Evolutionary conservation across 148 eudicot genomes (phyloP).

Genomic region (Spergularia marina): DNA sequence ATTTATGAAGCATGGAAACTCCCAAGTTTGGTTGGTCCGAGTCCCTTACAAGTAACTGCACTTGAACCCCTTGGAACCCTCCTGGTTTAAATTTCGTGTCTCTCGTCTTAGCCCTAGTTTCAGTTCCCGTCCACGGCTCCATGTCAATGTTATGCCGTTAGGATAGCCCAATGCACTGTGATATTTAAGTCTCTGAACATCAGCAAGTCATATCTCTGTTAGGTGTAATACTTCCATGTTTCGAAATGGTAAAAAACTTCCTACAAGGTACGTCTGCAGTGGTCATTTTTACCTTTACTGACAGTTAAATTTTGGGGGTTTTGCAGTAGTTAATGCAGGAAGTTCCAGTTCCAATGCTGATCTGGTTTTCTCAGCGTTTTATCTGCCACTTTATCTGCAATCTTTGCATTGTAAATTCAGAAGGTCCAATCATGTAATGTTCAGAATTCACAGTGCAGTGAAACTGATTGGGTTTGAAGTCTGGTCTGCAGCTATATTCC

Average conservation of each 20-base stretch:
- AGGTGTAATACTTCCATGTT: background rate
- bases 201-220: background rate
- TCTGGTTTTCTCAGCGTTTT: background rate
- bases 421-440: background rate
- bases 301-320: too few species aligned
- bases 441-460: background rate
- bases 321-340: too few species aligned
- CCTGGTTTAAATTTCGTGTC: too few species aligned
- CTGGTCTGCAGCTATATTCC: background rate
- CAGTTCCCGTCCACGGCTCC: background rate
- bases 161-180: background rate
- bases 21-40: background rate
- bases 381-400: background rate
- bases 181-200: background rate
- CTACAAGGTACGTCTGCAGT: background rate
- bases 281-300: background rate
- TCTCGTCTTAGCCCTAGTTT: background rate
- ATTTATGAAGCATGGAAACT: background rate
- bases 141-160: background rate
- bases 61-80: too few species aligned
- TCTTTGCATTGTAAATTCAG: background rate
- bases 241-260: background rate
- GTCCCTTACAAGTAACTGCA: too few species aligned
- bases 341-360: too few species aligned
- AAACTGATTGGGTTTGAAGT: background rate